These are phyloP conservation scores for Cicer bijugum DNA, from an alignment of 306 rosid species.

Conservation along the genomic window DNA sequence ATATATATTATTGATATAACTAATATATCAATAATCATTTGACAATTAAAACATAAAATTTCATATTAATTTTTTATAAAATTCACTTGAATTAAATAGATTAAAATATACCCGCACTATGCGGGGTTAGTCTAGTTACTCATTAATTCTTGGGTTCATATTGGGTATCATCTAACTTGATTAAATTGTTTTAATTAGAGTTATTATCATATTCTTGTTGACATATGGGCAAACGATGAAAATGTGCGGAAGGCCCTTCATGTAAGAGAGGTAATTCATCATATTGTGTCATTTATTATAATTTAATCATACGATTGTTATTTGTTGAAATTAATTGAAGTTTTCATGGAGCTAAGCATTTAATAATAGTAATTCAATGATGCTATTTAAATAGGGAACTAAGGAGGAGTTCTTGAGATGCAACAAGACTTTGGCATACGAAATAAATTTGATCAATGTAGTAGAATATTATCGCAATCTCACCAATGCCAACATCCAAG, in stretches of 20 bases:
- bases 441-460: not conserved
- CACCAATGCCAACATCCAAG: conserved; percentile 41
- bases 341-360: conserved; percentile 8
- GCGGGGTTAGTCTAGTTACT: not conserved
- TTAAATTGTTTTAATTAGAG: conserved; percentile 28
- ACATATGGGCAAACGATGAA: conserved; percentile 53
- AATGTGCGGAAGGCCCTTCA: conserved; percentile 49
- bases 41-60: too few species aligned
- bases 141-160: not conserved
- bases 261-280: conserved; percentile 47
- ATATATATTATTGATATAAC: too few species aligned
- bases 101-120: too few species aligned
- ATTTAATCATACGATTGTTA: not conserved
- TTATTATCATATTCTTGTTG: conserved; percentile 41
- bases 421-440: conserved; percentile 48
- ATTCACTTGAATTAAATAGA: too few species aligned
- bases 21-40: too few species aligned
- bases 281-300: not conserved
- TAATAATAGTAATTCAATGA: not conserved
- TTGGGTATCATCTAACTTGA: conserved; percentile 2
- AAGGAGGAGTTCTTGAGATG: conserved; percentile 48
- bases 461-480: conserved; percentile 43
- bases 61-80: too few species aligned
- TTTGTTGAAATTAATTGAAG: not conserved
- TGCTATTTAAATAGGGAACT: conserved; percentile 43